A percentile compares a stretch with the other conserved stretches of the same genome.
These are phyloP conservation scores for Cercospora janseana DNA, from an alignment of 2,329 filamentous ascomycete species.

Conservation along the genomic window DNA sequence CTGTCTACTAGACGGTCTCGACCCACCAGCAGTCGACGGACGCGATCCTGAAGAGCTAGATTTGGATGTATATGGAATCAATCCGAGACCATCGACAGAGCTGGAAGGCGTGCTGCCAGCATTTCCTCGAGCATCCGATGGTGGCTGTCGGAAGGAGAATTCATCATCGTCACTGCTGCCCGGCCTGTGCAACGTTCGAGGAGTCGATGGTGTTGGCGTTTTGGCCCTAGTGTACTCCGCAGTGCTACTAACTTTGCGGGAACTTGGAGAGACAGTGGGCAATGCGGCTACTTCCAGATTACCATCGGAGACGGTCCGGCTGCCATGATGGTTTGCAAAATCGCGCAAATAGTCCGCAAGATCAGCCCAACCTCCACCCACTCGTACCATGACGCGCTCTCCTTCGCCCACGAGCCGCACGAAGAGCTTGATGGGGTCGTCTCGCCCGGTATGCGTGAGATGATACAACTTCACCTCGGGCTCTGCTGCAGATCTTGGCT, in stretches of 20 bases:
- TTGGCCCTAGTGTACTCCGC: constrained; percentile 26
- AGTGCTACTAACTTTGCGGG: constrained; percentile 32
- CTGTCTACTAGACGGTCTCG: constrained; percentile 28
- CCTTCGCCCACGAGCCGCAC: constrained; percentile 90
- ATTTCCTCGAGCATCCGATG: constrained; percentile 11
- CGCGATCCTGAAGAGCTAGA: constrained; percentile 27
- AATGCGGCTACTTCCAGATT: constrained; percentile 56
- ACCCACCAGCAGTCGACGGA: constrained; percentile 29
- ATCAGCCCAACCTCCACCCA: constrained; percentile 97
- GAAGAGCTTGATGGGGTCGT: constrained; percentile 89
- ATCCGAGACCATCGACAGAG: constrained; percentile 9
- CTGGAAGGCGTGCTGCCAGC: constrained; percentile 1
- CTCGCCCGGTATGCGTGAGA: constrained; percentile 76
- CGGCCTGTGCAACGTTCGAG: constrained; percentile 11
- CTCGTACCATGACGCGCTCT: constrained; percentile 95
- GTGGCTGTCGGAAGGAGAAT: constrained; percentile 9
- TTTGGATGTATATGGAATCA: constrained; percentile 25
- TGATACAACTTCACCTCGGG: constrained; percentile 88
- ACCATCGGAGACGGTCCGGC: constrained; percentile 58
- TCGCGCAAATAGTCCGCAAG: constrained; percentile 91
- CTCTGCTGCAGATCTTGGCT: constrained; percentile 27
- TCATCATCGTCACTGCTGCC: constrained; percentile 23
- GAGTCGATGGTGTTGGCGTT: constrained; percentile 10
- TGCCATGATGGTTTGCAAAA: constrained; percentile 87
- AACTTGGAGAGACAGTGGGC: constrained; percentile 28